Base-by-base conservation (phyloP, 768 basidiomycete species). In the Phanerodontia chrysosporium region DNA sequence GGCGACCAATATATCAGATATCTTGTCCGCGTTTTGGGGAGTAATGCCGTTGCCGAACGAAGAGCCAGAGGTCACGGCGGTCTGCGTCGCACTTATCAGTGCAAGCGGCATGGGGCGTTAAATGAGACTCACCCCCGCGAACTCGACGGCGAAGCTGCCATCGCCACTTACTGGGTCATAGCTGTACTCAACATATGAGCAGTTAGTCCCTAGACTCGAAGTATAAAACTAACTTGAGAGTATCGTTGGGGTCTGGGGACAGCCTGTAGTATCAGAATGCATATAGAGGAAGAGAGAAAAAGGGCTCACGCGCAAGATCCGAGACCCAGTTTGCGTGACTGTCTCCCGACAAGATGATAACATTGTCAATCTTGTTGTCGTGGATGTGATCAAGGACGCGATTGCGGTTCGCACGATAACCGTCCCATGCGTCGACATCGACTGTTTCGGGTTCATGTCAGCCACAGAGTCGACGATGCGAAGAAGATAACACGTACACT, bases 281-380 rank as follows among this genome's bases (percentile, higher is more conserved):
- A 29, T 35, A 21, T 30, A 12, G 44, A 27, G 16, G 18, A 44
- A n/a, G n/a, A n/a, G n/a, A n/a, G n/a, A n/a, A n/a, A n/a, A n/a
- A n/a, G n/a, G 25, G 73, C 80, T 63, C 62, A 80, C 81, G 78
- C 36, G 80, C 77, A 16, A 83, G 73, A 64, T 85, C 83, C 45
- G 79, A 83, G 14, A 80, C 83, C 83, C 83, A 84, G 66, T 83
- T 83, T 4, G 81, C 81, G 64, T 85, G 83, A 54, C 80, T 81
- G 64, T 86, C 84, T 13, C 84, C 83, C n/a, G 83, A 75, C n/a
- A 85, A 72, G 55, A 84, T 77, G 58, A 84, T 66, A 0, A 79
- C 80, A 65, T 84, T 84, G 69, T 71, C 73, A 57, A 85, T 83
- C 49, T 74, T 71, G 63, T 82, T 78, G 28, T 70, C 53, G 63